Conservation (phyloP, 495 filamentous ascomycete species). For the Trichoderma erinaceum region DNA sequence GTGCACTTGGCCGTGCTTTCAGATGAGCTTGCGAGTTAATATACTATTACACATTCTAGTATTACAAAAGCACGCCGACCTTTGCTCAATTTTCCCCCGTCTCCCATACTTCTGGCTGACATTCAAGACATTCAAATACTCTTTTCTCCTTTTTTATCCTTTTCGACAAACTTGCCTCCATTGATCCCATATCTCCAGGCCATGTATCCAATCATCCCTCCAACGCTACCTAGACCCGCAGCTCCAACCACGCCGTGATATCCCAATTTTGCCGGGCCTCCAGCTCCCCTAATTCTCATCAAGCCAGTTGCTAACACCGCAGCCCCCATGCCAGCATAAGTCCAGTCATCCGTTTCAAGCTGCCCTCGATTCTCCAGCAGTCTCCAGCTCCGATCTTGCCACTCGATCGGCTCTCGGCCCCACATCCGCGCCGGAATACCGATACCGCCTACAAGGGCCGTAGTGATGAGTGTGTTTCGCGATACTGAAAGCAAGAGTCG, state of each 20-base stretch:
- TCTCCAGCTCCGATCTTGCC: conserved; percentile 56
- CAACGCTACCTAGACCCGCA: conserved; percentile 36
- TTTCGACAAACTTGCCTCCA: conserved; percentile 25
- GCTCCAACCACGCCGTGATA: conserved; percentile 32
- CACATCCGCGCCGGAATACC: conserved; percentile 43
- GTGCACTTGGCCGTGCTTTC: background rate
- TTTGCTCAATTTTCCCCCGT: no score
- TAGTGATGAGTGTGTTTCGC: conserved; percentile 25
- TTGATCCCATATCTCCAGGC: conserved; percentile 33
- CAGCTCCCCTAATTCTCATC: background rate
- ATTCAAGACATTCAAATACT: conserved; percentile 4
- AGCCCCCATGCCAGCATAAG: conserved; percentile 31
- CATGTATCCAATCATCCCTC: conserved; percentile 34
- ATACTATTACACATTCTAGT: background rate
- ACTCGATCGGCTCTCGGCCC: conserved; percentile 52
- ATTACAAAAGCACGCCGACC: background rate
- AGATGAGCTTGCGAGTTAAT: background rate
- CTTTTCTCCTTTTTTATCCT: background rate
- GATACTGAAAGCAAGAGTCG: conserved; percentile 35
- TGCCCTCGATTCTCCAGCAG: conserved; percentile 49
- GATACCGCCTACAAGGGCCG: conserved; percentile 27
- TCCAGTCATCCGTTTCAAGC: conserved; percentile 48
- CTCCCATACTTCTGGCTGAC: background rate
- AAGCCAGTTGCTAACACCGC: conserved; percentile 25
- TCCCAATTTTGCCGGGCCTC: conserved; percentile 19